These are phyloP conservation scores for Boletellus sp. DNA, from an alignment of 768 basidiomycete species.

Conservation along the genomic window DNA sequence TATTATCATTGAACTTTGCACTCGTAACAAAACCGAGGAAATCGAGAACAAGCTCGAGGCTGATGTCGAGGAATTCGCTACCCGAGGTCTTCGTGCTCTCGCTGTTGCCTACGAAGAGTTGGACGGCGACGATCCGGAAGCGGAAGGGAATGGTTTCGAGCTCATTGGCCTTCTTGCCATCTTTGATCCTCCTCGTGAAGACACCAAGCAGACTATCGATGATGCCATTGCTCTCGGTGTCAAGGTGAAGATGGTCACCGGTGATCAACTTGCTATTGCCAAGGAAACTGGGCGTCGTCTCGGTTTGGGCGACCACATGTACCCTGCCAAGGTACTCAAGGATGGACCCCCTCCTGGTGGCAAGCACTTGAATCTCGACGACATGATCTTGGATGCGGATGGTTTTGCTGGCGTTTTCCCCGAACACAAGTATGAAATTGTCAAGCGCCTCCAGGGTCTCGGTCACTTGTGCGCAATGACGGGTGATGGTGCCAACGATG, in stretches of 20 bases:
- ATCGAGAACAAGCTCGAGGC: conserved; percentile 87
- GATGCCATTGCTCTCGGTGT: conserved; percentile 95
- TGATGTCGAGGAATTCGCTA: conserved; percentile 95
- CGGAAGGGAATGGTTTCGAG: conserved; percentile 94
- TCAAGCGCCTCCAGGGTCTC: conserved; percentile 95
- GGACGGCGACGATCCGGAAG: conserved; percentile 75
- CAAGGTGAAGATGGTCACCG: conserved; percentile 99
- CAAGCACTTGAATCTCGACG: conserved; percentile 82
- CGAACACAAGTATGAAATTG: conserved; percentile 99
- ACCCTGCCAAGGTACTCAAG: conserved; percentile 98
- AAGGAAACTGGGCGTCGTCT: conserved; percentile 99
- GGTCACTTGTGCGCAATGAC: conserved; percentile 98
- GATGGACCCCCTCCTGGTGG: conserved; percentile 87
- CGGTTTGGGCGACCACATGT: conserved; percentile 99
- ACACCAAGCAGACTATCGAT: conserved; percentile 99
- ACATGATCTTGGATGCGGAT: conserved; percentile 99
- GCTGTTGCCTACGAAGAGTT: conserved; percentile 95
- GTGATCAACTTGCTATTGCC: conserved; percentile 98
- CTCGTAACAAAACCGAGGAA: conserved; percentile 94
- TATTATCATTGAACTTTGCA: conserved; percentile 95
- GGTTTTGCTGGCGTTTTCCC: conserved; percentile 99
- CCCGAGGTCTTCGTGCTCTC: conserved; percentile 92
- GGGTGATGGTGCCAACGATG: conserved; percentile 99
- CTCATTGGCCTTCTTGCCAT: conserved; percentile 96
- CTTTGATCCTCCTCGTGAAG: conserved; percentile 96